Evolutionary conservation across 345 rosid genomes (phyloP), one percentile per base, ranked within the genome.

Genomic region (Eucalyptus viminalis): DNA sequence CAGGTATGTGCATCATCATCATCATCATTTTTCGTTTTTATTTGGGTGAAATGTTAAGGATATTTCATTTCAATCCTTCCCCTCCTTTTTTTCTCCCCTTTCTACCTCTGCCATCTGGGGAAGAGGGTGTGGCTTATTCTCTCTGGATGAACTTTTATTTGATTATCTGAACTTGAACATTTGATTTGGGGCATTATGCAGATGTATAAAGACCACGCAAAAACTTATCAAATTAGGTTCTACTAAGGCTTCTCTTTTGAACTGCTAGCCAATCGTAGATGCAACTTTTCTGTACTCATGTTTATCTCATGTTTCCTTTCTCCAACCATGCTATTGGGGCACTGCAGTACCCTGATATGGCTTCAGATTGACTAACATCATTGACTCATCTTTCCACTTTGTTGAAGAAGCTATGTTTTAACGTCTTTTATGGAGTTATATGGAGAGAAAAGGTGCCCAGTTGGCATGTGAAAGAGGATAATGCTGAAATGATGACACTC

Each of bases 1-100:
- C 89, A 94, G 99, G 99, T 97, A 24, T 88, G 86, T 88, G 43
- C 43, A 43, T 91, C 25, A 88, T 49, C 15, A 13, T 49, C 27
- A 22, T 37, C 83, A 76, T 37, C 47, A 76, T 49, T 44, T 60
- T 34, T 44, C 25, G 3, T 60, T 22, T 17, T 49, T 72, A 17
- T 37, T 40, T 40, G 29, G 83, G 83, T 76, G 27, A 45, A 37
- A 43, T 37, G 14, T 37, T 37, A 19, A 72, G 45, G 14, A 72
- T 72, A 72, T 72, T 37, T 37, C 83, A 19, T 72, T 72, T 72
- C 45, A 19, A 72, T 72, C 83, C 45, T 44, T 40, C 27, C 83
- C 47, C 83, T 76, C 83, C 83, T 40, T 37, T 76, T 76, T 76
- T 37, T 40, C 83, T 37, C 15, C 47, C 47, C 29, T 76, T 40